Conservation (phyloP, 2,329 filamentous ascomycete species). For the Botryotinia convoluta region DNA sequence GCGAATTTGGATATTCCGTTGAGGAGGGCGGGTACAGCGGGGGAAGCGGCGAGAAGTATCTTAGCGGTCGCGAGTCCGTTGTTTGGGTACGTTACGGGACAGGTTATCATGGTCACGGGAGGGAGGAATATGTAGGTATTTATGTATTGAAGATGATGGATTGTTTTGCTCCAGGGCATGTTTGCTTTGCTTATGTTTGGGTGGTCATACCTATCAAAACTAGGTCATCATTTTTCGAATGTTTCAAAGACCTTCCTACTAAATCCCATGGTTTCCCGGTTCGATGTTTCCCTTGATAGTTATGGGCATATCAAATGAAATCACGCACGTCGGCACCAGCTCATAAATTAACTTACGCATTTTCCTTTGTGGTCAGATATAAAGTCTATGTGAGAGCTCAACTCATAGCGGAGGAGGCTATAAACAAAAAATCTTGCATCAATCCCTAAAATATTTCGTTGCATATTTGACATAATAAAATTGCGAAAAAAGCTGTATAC, state of each 20-base stretch:
- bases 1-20: constrained; percentile 72
- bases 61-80: constrained; percentile 77
- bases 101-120: constrained; percentile 84
- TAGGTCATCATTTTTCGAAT: background rate
- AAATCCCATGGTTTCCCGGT: no score
- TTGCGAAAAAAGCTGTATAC: background rate
- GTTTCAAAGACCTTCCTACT: background rate
- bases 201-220: background rate
- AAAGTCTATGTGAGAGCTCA: background rate
- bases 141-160: rapidly evolving
- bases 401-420: background rate
- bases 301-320: no score
- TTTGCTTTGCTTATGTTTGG: background rate
- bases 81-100: constrained; percentile 81
- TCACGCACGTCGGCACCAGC: background rate
- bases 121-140: constrained; percentile 58
- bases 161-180: background rate
- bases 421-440: background rate
- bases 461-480: background rate
- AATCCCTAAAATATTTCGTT: background rate
- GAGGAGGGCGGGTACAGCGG: constrained; percentile 70
- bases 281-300: background rate
- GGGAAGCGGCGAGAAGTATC: constrained; percentile 76
- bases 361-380: background rate
- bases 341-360: background rate